phyloP scores from a whole-genome alignment of 2,329 filamentous ascomycete genomes.

The Diplodia scrobiculata region DNA sequence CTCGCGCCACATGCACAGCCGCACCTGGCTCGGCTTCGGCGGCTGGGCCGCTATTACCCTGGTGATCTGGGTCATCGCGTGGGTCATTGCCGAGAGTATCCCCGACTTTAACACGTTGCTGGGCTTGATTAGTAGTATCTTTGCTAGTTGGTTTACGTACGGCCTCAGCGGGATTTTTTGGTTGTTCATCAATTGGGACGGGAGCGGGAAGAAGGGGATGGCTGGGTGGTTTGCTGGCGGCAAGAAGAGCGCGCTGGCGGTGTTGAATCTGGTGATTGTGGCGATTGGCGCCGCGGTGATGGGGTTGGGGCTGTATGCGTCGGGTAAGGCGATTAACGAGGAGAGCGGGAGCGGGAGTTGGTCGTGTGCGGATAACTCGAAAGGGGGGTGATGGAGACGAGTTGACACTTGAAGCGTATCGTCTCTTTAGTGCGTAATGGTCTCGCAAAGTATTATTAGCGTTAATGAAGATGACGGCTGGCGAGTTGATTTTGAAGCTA shows the following conservation, averaged over 20 bases:
- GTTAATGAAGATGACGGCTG: too few species aligned
- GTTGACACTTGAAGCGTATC: too few species aligned
- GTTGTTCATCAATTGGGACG: conserved; percentile 49
- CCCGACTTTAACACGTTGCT: conserved; percentile 71
- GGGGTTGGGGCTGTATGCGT: conserved; percentile 36
- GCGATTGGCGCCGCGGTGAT: conserved; percentile 3
- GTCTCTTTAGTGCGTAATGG: too few species aligned
- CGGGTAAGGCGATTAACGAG: conserved; percentile 36
- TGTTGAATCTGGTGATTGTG: conserved; percentile 13
- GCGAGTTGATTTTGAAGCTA: too few species aligned
- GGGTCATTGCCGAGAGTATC: conserved; percentile 70
- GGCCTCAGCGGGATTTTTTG: conserved; percentile 46
- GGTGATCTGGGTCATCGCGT: conserved; percentile 63
- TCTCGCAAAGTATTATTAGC: too few species aligned
- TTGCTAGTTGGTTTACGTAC: conserved; percentile 69
- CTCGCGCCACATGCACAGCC: conserved; percentile 58
- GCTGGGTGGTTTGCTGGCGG: conserved; percentile 1
- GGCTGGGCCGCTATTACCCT: conserved; percentile 62
- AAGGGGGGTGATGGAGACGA: neutral
- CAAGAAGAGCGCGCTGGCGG: conserved; percentile 16
- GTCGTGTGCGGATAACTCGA: conserved; percentile 33
- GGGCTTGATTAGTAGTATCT: conserved; percentile 62
- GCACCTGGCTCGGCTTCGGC: conserved; percentile 47
- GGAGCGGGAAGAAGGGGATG: neutral
- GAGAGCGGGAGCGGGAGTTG: conserved; percentile 33